Evolutionary conservation across 257 asterid species (phyloP), one percentile per base, ranked within the genome.

Genomic region (Nicotiana undulata): DNA sequence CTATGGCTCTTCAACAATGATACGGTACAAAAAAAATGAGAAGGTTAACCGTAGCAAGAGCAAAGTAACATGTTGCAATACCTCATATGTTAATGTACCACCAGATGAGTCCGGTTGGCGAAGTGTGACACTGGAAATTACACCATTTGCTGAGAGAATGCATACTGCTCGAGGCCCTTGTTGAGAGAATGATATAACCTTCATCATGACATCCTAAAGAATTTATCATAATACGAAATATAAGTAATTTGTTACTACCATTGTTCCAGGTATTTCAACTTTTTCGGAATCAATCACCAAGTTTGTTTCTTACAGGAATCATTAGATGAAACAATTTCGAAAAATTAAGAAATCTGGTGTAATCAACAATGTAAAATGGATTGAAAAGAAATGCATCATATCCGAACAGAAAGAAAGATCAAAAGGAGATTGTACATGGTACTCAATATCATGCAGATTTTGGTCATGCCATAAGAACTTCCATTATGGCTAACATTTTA

Each of bases 141-240:
- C 89, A 61, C 96, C 98, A 66, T 82, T 93, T 51, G 97, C 97
- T 5, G 98, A 91, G 76, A 93, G 91, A 80, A 93, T 86, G 80
- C 98, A 93, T 60, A 93, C 89, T 56, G 96, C 90, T 10, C 93
- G 89, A 53, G 94, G 94, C 40, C 98, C 97, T 89, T 90, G 96
- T 82, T 93, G 96, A 76, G 93, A 89, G 78, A 91, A 91, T 6
- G 98, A 93, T 80, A 93, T 89, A 28, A 93, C 81, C 87, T 93
- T 93, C 95, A 89, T 90, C 15, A 86, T 87, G 18, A 93, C 90
- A 84, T 93, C 97, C 98, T 89, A 75, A 55, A 80, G 65, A 56
- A 81, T 16, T 52, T 10, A 16, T 24, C 31, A 32, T 9, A 8
- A 61, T 17, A 63, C 37, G 26, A 52, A 76, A 55, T 15, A 51